These are phyloP conservation scores for Lichtheimia ornata DNA, from an alignment of 371 early-diverging fungal species.

Conservation along the genomic window DNA sequence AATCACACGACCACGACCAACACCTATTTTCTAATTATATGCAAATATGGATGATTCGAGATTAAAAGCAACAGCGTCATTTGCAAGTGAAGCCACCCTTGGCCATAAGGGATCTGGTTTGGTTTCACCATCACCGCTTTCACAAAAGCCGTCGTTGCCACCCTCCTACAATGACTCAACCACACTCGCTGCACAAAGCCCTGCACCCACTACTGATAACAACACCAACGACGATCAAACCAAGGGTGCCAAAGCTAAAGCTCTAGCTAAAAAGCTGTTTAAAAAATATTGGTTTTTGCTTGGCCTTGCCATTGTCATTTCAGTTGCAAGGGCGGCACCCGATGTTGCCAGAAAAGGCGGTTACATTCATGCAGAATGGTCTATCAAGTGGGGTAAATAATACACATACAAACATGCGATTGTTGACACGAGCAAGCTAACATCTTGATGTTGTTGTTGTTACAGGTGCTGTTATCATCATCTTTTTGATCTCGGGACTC, in stretches of 20 bases:
- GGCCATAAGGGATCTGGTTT: conserved; percentile 5
- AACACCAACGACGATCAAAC: conserved; percentile 2
- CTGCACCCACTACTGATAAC: neutral
- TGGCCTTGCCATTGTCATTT: conserved; percentile 59
- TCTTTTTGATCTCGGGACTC: conserved; percentile 69
- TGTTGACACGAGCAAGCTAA: no score
- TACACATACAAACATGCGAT: no score
- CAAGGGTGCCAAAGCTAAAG: conserved; percentile 10
- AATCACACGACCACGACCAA: no score
- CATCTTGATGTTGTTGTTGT: neutral
- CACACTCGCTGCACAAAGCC: conserved; percentile 6
- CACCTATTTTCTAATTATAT: no score
- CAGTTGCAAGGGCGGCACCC: conserved; percentile 59
- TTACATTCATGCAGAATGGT: conserved; percentile 59
- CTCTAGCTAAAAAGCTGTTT: conserved; percentile 3
- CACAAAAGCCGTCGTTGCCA: conserved; percentile 17
- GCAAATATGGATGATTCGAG: conserved; percentile 14
- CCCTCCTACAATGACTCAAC: conserved; percentile 14
- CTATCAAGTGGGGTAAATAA: conserved; percentile 58
- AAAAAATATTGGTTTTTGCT: conserved; percentile 53
- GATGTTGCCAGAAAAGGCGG: conserved; percentile 59
- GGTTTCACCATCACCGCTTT: conserved; percentile 12
- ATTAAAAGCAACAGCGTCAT: conserved; percentile 18
- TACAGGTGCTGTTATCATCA: conserved; percentile 54
- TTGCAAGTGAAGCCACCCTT: conserved; percentile 21